Evolutionary conservation across 352 stramenopile species (phyloP).

Genomic region (Proteromonas lacertae): DNA sequence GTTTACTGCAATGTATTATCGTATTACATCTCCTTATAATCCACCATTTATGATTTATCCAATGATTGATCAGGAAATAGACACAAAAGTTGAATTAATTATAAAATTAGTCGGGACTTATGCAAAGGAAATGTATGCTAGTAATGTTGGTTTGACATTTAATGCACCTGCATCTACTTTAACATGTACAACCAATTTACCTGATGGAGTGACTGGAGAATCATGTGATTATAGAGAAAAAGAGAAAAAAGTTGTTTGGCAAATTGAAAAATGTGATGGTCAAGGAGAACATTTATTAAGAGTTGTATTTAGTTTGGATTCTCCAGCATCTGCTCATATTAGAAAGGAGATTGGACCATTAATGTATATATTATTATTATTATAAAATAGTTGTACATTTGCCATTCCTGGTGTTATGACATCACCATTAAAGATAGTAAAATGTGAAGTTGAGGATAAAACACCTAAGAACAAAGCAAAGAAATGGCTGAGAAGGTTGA

Average conservation of each 20-base stretch:
- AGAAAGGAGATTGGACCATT: slow-evolving; percentile 75
- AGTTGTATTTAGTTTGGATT: slow-evolving; percentile 31
- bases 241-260: slow-evolving; percentile 39
- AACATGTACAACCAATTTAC: neutral
- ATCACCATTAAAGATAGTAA: too few relatives aligned
- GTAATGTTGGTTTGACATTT: slow-evolving; percentile 72
- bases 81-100: slow-evolving; percentile 31
- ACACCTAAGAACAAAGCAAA: slow-evolving; percentile 89
- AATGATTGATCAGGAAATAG: slow-evolving; percentile 66
- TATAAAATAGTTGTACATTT: too few relatives aligned
- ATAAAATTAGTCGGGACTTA: slow-evolving; percentile 18
- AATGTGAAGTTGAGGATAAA: slow-evolving; percentile 78
- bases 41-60: slow-evolving; percentile 85
- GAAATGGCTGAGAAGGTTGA: slow-evolving; percentile 93
- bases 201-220: neutral
- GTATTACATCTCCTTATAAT: slow-evolving; percentile 77
- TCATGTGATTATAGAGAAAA: slow-evolving; percentile 53
- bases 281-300: slow-evolving; percentile 66
- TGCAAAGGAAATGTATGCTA: slow-evolving; percentile 43
- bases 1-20: slow-evolving; percentile 83
- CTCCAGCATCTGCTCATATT: slow-evolving; percentile 16
- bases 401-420: too few relatives aligned
- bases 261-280: slow-evolving; percentile 76
- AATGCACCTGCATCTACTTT: slow-evolving; percentile 28
- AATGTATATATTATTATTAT: too few relatives aligned